Evolutionary conservation across 305 asterid genomes (phyloP), one percentile per base, ranked within the genome.

Genomic region (Fraxinus ornus): DNA sequence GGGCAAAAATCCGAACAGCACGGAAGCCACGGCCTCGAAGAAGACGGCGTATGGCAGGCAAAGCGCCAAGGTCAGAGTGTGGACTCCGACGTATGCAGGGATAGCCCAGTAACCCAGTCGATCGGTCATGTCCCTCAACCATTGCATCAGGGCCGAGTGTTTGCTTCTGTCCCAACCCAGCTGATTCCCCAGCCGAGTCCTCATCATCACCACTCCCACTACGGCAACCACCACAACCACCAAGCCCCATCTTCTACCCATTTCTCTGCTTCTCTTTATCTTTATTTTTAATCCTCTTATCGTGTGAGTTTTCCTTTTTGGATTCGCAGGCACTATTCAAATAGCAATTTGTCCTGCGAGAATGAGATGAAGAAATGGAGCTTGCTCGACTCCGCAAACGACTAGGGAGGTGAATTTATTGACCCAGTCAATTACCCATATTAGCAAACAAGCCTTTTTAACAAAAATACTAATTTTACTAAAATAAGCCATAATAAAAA

Each of bases 1-100:
- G 21, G 98, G 98, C 74, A 91, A 80, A 77, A 95, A 93, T 44
- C 98, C 98, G 84, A 95, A 95, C 57, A 95, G 91, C 68, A 95
- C 85, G 26, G 98, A 92, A 78, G 98, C 98, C 24, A 94, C 98
- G n/a, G 98, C 94, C 90, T 95, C 98, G 57, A 95, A 91, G 84
- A 94, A 91, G 7, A 95, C 93, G n/a, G 98, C 98, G 73, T 86
- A 91, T 2, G 98, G 98, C 15, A 95, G 88, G 88, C 98, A 95
- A 0, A 94, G 89, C 13, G 98, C 92, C 3, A 95, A 85, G 0
- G 97, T 91, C 32, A 95, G 76, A 1, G 98, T 92, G 90, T 94
- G 98, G 26, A 94, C 41, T 19, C 90, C 98, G 2, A 95, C 88
- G 80, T 93, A 95, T 3, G 88, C 95, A 21, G 98, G 97, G 49